Evolutionary conservation across 805 yeast genomes (phyloP), one percentile per base, ranked within the genome.

Genomic region (Alloascoidea africana): DNA sequence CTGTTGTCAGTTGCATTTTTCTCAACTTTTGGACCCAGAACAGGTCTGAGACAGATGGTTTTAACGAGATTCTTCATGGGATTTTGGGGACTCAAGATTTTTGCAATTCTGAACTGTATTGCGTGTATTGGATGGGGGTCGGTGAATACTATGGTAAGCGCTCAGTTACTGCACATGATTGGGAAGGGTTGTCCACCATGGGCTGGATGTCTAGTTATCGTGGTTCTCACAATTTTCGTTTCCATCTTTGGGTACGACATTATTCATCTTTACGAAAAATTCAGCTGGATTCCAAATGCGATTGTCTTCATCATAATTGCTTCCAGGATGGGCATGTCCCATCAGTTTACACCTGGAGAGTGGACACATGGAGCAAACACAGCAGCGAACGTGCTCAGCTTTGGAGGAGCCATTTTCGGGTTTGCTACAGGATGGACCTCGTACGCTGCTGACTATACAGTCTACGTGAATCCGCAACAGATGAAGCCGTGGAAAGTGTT

Each of bases 61-160:
- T 52, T 86, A 40, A 74, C 94, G 6, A 70, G 89, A 47, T 86
- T 66, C 58, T 67, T 85, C 48, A 67, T 76, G 44, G 96, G 96
- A 44, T 74, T 78, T 57, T 54, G 63, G 19, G 77, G 80, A 35
- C 76, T 81, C 59, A 71, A 94, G 55, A 66, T 85, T 40, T 79
- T 84, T 51, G 77, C 93, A 5, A 56, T 78, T 35, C 65, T 87
- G 54, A 85, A 86, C 53, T 70, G 76, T 50, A 57, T 87, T 44
- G 87, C 94, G 17, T 83, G 94, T 69, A 73, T 86, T 39, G 96
- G 96, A 49, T 87, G 96, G 96, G 82, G 91, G 58, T 84, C 94
- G 5, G 89, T 85, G 36, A 87, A 87, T 59, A 83, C 82, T 43
- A 81, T 86, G 72, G 80, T 86, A 18, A 75, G 91, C 27, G 94